A percentile compares a stretch with the other conserved stretches of the same genome.
Evolutionary conservation across 2,329 filamentous ascomycete species (phyloP).

Genomic region (Parascedosporium putredinis): DNA sequence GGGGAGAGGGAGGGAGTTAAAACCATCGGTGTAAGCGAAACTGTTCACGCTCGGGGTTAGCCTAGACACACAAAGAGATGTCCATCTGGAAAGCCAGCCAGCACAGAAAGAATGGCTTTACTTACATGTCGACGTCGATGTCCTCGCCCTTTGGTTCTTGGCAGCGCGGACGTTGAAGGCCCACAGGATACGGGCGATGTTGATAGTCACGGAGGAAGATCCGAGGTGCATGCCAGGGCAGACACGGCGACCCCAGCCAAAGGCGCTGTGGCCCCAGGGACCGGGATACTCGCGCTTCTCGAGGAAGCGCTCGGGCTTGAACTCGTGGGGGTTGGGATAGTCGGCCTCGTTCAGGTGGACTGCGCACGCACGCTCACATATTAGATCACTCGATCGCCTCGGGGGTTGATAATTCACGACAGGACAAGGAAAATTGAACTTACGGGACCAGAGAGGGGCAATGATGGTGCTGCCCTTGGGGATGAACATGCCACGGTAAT

Average conservation of each 20-base stretch:
- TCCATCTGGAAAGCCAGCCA: not conserved
- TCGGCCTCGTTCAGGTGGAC: slow-evolving; percentile 30
- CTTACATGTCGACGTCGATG: slow-evolving; percentile 29
- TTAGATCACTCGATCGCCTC: no score
- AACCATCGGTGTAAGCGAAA: slow-evolving; percentile 30
- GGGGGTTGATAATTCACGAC: no score
- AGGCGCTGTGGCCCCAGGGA: slow-evolving; percentile 25
- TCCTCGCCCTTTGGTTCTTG: slow-evolving; percentile 19
- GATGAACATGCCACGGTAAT: slow-evolving; percentile 32
- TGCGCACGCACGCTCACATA: slow-evolving; percentile 9
- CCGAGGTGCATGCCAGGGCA: slow-evolving; percentile 39
- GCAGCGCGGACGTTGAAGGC: slow-evolving; percentile 31
- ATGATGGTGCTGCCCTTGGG: slow-evolving; percentile 31
- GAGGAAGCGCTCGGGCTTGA: slow-evolving; percentile 25
- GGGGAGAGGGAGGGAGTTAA: slow-evolving; percentile 30
- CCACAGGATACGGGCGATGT: slow-evolving; percentile 41
- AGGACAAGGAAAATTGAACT: slow-evolving; percentile 14
- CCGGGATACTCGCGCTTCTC: slow-evolving; percentile 25
- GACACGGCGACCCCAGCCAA: slow-evolving; percentile 29
- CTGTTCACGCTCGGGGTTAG: no score
- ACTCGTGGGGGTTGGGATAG: slow-evolving; percentile 29
- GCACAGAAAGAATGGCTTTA: not conserved
- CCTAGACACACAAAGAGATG: no score
- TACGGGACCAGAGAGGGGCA: slow-evolving; percentile 31
- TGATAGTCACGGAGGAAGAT: slow-evolving; percentile 35